Percentiles rank a stretch among this genome's conserved stretches.
Evolutionary conservation across 352 stramenopile species (phyloP).

Genomic region (Globisporangium mamillatum): DNA sequence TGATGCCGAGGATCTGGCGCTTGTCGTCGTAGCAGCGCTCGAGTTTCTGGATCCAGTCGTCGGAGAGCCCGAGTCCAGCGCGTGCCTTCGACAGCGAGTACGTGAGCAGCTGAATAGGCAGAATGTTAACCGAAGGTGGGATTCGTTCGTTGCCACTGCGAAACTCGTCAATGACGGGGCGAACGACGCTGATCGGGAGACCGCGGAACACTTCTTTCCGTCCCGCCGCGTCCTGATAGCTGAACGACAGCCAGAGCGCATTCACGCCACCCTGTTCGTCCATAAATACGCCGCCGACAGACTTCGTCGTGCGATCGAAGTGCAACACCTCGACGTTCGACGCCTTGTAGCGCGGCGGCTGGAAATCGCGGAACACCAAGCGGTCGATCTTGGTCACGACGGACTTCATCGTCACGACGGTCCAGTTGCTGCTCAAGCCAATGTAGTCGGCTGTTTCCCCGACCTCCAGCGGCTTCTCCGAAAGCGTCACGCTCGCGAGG

Average conservation of each 20-base stretch:
- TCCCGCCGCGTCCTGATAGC: constrained; percentile 73
- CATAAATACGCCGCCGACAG: constrained; percentile 84
- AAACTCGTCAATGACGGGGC: constrained; percentile 61
- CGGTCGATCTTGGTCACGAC: constrained; percentile 84
- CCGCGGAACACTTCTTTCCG: constrained; percentile 86
- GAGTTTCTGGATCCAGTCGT: constrained; percentile 84
- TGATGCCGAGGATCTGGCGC: constrained; percentile 86
- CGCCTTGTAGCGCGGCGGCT: constrained; percentile 82
- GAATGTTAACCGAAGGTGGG: constrained; percentile 53
- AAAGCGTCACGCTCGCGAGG: constrained; percentile 55
- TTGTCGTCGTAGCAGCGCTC: constrained; percentile 76
- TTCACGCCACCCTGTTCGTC: constrained; percentile 66
- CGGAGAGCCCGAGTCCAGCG: constrained; percentile 77
- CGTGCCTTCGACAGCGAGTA: constrained; percentile 87
- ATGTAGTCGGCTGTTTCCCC: constrained; percentile 82
- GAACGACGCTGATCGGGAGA: constrained; percentile 61
- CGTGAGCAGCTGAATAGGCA: constrained; percentile 75
- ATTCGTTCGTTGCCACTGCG: constrained; percentile 32
- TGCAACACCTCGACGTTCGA: constrained; percentile 84
- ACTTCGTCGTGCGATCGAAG: constrained; percentile 88
- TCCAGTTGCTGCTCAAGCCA: constrained; percentile 84
- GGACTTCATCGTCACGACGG: constrained; percentile 83
- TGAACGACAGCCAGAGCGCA: constrained; percentile 85
- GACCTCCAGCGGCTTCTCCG: constrained; percentile 64
- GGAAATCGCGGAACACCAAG: constrained; percentile 78